A percentile compares a stretch with the other conserved stretches of the same genome.
These are phyloP conservation scores for Colletotrichum musicola DNA, from an alignment of 2,329 filamentous ascomycete species.

Conservation along the genomic window DNA sequence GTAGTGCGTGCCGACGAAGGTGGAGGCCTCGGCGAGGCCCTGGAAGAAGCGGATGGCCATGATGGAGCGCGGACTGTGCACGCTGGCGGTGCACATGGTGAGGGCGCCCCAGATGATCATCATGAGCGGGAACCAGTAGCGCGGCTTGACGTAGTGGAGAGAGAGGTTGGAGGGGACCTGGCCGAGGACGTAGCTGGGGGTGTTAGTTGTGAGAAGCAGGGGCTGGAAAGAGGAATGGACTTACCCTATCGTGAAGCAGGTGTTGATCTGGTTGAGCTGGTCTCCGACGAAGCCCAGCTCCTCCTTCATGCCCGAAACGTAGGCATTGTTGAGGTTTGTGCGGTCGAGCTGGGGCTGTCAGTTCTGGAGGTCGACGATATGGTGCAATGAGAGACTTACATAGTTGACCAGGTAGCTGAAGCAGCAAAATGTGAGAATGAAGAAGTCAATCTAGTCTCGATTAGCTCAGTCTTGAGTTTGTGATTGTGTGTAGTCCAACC, in stretches of 20 bases:
- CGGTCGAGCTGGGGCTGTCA: conserved; percentile 33
- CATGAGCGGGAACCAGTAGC: conserved; percentile 74
- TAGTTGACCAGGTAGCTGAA: conserved; percentile 69
- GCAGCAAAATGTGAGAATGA: conserved; percentile 74
- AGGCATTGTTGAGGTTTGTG: conserved; percentile 51
- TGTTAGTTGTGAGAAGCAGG: too few relatives aligned
- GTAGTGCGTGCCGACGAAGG: conserved; percentile 58
- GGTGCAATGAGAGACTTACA: conserved; percentile 48
- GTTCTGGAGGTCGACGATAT: not conserved
- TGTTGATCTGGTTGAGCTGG: conserved; percentile 65
- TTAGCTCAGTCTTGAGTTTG: not conserved
- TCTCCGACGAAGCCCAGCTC: conserved; percentile 49
- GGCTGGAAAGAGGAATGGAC: too few relatives aligned
- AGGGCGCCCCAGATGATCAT: conserved; percentile 74
- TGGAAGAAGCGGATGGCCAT: conserved; percentile 61
- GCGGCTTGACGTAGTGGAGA: conserved; percentile 72
- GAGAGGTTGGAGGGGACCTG: conserved; percentile 73
- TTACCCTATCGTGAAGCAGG: conserved; percentile 61
- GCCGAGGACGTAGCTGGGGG: conserved; percentile 60
- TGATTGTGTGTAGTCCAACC: conserved; percentile 47
- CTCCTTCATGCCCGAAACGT: conserved; percentile 55
- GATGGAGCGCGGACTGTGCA: conserved; percentile 63
- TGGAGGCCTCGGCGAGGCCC: conserved; percentile 54
- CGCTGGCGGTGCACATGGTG: conserved; percentile 71
- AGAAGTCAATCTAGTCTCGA: conserved; percentile 62